A percentile compares a stretch with the other conserved stretches of the same genome.
Evolutionary conservation across 192 early-diverging fungal genomes (phyloP).

Genomic region (Umbelopsis sp.): DNA sequence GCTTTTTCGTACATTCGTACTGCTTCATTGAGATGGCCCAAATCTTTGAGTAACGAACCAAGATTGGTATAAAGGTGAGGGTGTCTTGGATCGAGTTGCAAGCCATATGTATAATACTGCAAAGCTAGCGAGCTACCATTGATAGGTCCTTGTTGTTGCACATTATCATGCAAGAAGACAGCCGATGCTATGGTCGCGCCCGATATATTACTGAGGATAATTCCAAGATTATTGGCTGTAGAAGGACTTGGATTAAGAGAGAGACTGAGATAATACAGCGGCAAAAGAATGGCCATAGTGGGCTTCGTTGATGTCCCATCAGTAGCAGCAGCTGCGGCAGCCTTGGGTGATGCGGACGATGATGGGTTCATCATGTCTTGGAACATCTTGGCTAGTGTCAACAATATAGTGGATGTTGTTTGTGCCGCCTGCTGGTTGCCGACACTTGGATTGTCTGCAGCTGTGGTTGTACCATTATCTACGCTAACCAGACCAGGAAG

Average conservation of each 20-base stretch:
- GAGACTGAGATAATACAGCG: slow-evolving; percentile 84
- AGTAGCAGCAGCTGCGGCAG: slow-evolving; percentile 38
- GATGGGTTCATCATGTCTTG: slow-evolving; percentile 70
- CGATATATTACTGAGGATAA: slow-evolving; percentile 74
- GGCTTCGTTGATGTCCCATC: slow-evolving; percentile 56
- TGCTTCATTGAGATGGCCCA: slow-evolving; percentile 82
- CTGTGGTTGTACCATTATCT: slow-evolving; percentile 10
- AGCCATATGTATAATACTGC: slow-evolving; percentile 86
- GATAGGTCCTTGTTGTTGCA: slow-evolving; percentile 34
- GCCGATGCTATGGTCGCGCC: slow-evolving; percentile 51
- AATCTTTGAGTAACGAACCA: slow-evolving; percentile 88
- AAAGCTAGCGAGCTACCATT: slow-evolving; percentile 81
- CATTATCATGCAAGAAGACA: slow-evolving; percentile 37
- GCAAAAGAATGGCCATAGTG: slow-evolving; percentile 66
- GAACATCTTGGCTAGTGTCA: slow-evolving; percentile 87
- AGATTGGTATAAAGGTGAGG: slow-evolving; percentile 95
- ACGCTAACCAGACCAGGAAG: slow-evolving; percentile 65
- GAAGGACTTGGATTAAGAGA: slow-evolving; percentile 82
- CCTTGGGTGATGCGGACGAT: slow-evolving; percentile 29
- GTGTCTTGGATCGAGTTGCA: slow-evolving; percentile 78
- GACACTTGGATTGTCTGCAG: slow-evolving; percentile 29
- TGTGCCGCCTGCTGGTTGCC: slow-evolving; percentile 56
- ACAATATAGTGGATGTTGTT: slow-evolving; percentile 71
- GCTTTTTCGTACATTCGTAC: slow-evolving; percentile 89
- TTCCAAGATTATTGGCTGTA: slow-evolving; percentile 91